These are phyloP conservation scores for Rhizopogon sp. DNA, from an alignment of 768 basidiomycete genomes.

Conservation along the genomic window DNA sequence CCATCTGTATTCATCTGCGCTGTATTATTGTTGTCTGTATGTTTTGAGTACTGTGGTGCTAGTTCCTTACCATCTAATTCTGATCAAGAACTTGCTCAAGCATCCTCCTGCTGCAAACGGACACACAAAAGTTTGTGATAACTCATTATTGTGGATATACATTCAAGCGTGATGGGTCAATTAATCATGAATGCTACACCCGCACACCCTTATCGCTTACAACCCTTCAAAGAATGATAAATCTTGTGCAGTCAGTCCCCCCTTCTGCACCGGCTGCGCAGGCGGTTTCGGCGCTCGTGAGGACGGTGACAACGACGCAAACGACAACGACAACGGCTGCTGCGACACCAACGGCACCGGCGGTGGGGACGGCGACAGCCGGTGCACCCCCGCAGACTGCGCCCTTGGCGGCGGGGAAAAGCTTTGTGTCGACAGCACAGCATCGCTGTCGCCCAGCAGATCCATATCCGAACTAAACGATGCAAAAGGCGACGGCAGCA, in stretches of 20 bases:
- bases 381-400: slow-evolving; percentile 5
- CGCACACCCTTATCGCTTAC: slow-evolving; percentile 21
- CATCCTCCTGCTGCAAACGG: too few relatives aligned
- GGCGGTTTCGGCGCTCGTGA: slow-evolving; percentile 11
- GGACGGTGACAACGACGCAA: slow-evolving; percentile 12
- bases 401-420: slow-evolving; percentile 5
- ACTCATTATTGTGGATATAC: neutral
- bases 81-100: too few relatives aligned
- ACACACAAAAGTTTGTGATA: too few relatives aligned
- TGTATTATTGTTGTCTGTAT: slow-evolving; percentile 1
- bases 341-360: slow-evolving; percentile 4
- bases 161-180: too few relatives aligned
- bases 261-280: slow-evolving; percentile 25
- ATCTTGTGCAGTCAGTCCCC: slow-evolving; percentile 77
- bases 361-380: slow-evolving; percentile 16
- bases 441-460: slow-evolving; percentile 1
- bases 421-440: slow-evolving; percentile 3
- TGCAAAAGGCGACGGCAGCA: slow-evolving; percentile 12
- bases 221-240: slow-evolving; percentile 83
- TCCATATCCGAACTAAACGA: neutral
- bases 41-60: too few relatives aligned
- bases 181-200: neutral
- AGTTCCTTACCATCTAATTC: too few relatives aligned
- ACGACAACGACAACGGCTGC: slow-evolving; percentile 15
- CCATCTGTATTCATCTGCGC: neutral